phyloP scores from a whole-genome alignment of 345 rosid genomes.

The Salix suchowensis region DNA sequence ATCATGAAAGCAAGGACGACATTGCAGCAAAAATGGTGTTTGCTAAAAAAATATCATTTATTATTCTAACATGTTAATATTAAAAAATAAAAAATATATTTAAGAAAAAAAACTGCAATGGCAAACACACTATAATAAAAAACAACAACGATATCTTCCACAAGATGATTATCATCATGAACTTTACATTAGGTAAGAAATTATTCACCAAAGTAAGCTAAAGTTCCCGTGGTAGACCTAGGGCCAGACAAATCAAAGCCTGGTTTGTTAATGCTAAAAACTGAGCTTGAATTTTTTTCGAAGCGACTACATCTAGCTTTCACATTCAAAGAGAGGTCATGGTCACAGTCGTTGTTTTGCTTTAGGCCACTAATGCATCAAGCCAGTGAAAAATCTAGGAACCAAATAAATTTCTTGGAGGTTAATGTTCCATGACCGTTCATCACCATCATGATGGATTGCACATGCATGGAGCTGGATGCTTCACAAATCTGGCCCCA shows the following conservation, averaged over 20 bases:
- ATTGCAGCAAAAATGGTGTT: no score
- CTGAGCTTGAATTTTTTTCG: background rate
- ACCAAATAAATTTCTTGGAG: background rate
- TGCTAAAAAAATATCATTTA: no score
- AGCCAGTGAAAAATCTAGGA: slow-evolving; percentile 11
- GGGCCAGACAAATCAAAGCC: no score
- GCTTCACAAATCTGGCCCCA: slow-evolving; percentile 27
- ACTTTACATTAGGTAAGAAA: background rate
- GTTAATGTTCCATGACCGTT: background rate
- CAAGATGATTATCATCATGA: background rate
- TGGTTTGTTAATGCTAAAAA: background rate
- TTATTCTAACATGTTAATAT: no score
- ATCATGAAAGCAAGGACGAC: background rate
- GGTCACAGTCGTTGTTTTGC: slow-evolving; percentile 5
- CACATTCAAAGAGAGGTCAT: slow-evolving; percentile 30
- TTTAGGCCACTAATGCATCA: slow-evolving; percentile 9
- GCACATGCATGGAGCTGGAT: slow-evolving; percentile 21
- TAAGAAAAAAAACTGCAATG: no score
- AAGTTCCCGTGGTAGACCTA: background rate
- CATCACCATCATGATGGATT: slow-evolving; percentile 12
- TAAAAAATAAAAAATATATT: no score
- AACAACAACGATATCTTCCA: background rate
- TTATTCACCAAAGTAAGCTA: background rate
- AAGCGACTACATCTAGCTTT: background rate
- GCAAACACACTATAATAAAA: no score